Conservation (phyloP, 2,329 filamentous ascomycete genomes). For the Fusarium pilosicola region DNA sequence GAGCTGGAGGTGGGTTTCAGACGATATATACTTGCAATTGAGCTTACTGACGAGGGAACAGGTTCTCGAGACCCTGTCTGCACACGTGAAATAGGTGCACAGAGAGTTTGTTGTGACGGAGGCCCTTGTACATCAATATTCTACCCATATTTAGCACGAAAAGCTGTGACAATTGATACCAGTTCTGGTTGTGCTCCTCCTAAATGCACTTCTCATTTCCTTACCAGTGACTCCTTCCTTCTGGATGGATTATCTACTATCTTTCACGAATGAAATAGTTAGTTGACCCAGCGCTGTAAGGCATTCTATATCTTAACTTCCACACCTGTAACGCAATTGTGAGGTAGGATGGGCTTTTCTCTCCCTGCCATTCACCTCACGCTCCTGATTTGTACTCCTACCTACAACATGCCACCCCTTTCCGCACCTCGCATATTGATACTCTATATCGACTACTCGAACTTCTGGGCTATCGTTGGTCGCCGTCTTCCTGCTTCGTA, state of each 20-base stretch:
- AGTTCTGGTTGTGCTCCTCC: slow-evolving; percentile 47
- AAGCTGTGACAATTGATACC: slow-evolving; percentile 51
- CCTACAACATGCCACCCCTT: slow-evolving; percentile 17
- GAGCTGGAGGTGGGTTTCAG: slow-evolving; percentile 82
- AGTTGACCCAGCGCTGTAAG: slow-evolving; percentile 1
- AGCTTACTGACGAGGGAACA: slow-evolving; percentile 56
- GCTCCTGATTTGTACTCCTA: background rate
- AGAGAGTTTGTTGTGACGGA: slow-evolving; percentile 55
- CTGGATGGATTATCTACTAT: background rate
- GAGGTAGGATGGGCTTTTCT: slow-evolving; percentile 1
- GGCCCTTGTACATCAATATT: slow-evolving; percentile 56
- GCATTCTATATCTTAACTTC: slow-evolving; percentile 6
- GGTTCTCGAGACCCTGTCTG: slow-evolving; percentile 86
- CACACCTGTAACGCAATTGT: background rate
- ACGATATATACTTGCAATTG: background rate
- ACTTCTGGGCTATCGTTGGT: background rate
- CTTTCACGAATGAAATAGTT: slow-evolving; percentile 12
- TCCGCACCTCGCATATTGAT: slow-evolving; percentile 9
- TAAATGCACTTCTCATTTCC: background rate
- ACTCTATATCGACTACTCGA: slow-evolving; percentile 19
- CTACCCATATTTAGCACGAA: slow-evolving; percentile 49
- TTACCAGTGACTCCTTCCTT: slow-evolving; percentile 30
- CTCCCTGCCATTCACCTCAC: background rate
- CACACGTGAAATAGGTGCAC: slow-evolving; percentile 79
- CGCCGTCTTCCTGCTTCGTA: slow-evolving; percentile 12